Conservation (phyloP, 805 yeast species). For the Millerozyma miso region DNA sequence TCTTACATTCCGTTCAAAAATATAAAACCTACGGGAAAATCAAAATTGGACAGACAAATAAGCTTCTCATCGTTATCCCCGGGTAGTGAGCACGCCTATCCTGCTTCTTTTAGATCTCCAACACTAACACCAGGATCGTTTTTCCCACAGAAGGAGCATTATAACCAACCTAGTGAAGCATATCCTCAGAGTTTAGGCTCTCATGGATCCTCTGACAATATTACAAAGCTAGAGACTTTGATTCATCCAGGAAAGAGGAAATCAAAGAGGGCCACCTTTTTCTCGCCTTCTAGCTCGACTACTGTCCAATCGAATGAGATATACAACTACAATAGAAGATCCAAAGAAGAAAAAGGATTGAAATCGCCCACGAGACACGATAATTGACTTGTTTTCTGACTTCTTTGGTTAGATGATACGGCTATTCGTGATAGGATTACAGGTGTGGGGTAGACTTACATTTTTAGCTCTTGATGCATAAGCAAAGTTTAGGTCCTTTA, state of each 20-base stretch:
- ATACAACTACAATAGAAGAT: background rate
- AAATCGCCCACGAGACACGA: background rate
- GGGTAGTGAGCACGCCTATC: slow-evolving; percentile 14
- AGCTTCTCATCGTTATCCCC: slow-evolving; percentile 23
- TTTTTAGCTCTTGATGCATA: too few relatives aligned
- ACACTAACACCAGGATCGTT: slow-evolving; percentile 5
- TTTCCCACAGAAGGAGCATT: slow-evolving; percentile 1
- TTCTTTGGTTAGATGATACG: too few relatives aligned
- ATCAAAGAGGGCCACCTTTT: slow-evolving; percentile 12
- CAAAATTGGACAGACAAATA: slow-evolving; percentile 13
- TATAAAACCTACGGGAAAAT: slow-evolving; percentile 19
- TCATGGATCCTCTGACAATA: slow-evolving; percentile 7
- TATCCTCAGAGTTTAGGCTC: background rate
- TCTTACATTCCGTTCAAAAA: slow-evolving; percentile 42
- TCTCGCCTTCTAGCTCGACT: slow-evolving; percentile 10
- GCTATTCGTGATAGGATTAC: too few relatives aligned
- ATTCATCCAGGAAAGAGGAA: slow-evolving; percentile 24
- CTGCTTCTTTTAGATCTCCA: slow-evolving; percentile 14
- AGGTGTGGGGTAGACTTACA: too few relatives aligned
- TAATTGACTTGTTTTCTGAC: too few relatives aligned
- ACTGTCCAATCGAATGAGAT: background rate
- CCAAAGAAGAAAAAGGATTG: background rate
- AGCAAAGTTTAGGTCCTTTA: too few relatives aligned
- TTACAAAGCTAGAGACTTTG: slow-evolving; percentile 23
- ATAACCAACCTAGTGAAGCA: slow-evolving; percentile 3